A percentile compares a stretch with the other conserved stretches of the same genome.
phyloP scores from a whole-genome alignment of 208 protist species.

The Phytomonas francai region DNA sequence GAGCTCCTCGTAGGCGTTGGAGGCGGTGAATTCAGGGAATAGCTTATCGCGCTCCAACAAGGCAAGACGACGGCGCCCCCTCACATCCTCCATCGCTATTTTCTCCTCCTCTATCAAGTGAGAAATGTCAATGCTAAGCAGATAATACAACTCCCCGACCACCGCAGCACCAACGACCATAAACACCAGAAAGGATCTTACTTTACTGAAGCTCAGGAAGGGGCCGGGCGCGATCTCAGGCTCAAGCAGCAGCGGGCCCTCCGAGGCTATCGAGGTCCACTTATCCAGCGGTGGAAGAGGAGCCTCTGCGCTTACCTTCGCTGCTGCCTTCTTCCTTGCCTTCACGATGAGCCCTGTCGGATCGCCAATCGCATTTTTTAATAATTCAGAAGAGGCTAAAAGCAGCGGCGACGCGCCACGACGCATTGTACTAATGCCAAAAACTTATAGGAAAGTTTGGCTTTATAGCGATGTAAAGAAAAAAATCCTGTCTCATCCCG shows the following conservation, averaged over 20 bases:
- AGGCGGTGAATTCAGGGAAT: slow-evolving; percentile 51
- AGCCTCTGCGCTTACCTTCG: slow-evolving; percentile 9
- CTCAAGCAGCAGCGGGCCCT: slow-evolving; percentile 64
- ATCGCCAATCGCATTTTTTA: background rate
- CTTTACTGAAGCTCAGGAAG: slow-evolving; percentile 52
- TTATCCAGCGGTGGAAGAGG: slow-evolving; percentile 8
- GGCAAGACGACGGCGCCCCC: slow-evolving; percentile 40
- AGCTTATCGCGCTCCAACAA: slow-evolving; percentile 31
- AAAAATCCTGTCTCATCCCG: background rate
- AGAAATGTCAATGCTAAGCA: slow-evolving; percentile 69
- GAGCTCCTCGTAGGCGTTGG: slow-evolving; percentile 72
- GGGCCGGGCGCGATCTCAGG: slow-evolving; percentile 73
- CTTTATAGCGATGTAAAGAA: background rate
- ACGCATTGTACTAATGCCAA: background rate
- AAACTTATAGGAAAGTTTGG: background rate
- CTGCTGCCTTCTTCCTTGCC: background rate
- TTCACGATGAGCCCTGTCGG: background rate
- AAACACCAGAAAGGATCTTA: slow-evolving; percentile 68
- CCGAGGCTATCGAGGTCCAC: slow-evolving; percentile 39
- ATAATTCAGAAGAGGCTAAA: background rate
- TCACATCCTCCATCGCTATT: slow-evolving; percentile 31
- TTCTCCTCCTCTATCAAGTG: slow-evolving; percentile 47
- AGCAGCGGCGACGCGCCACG: background rate
- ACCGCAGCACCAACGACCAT: slow-evolving; percentile 48
- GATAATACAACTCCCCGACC: slow-evolving; percentile 51